Conservation (phyloP, 2,329 filamentous ascomycete species). For the Aspergillus pseudoglaucus region DNA sequence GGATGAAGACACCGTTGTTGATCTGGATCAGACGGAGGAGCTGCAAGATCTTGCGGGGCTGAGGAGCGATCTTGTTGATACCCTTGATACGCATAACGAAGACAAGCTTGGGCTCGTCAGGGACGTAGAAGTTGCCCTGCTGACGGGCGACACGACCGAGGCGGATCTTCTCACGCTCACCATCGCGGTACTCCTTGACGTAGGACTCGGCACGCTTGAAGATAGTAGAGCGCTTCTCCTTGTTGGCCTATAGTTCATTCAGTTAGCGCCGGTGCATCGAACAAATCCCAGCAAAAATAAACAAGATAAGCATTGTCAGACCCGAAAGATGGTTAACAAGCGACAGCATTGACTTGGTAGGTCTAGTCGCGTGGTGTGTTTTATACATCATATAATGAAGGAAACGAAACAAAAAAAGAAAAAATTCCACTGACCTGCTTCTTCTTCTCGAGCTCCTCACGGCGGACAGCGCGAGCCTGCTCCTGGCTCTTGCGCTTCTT, state of each 20-base stretch:
- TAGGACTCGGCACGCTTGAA: slow-evolving; percentile 99
- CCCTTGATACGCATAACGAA: slow-evolving; percentile 99
- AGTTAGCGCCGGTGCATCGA: slow-evolving; percentile 19
- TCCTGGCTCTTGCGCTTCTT: slow-evolving; percentile 99
- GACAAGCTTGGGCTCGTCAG: slow-evolving; percentile 90
- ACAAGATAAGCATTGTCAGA: slow-evolving; percentile 57
- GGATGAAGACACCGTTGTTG: slow-evolving; percentile 99
- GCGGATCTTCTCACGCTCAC: slow-evolving; percentile 97
- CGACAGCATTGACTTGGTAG: slow-evolving; percentile 86
- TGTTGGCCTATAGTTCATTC: slow-evolving; percentile 65
- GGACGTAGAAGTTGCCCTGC: slow-evolving; percentile 88
- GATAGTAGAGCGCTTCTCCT: slow-evolving; percentile 97
- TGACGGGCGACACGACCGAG: slow-evolving; percentile 83
- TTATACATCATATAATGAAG: slow-evolving; percentile 69
- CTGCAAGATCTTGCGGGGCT: slow-evolving; percentile 99
- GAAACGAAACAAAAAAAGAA: slow-evolving; percentile 11
- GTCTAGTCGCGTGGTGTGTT: slow-evolving; percentile 89
- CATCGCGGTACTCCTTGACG: slow-evolving; percentile 98
- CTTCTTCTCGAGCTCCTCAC: slow-evolving; percentile 72
- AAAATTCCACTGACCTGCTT: slow-evolving; percentile 66
- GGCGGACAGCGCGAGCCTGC: slow-evolving; percentile 90
- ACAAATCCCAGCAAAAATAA: slow-evolving; percentile 9
- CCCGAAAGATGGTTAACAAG: slow-evolving; percentile 55
- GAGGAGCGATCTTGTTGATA: slow-evolving; percentile 99
- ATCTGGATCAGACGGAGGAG: slow-evolving; percentile 99